These are phyloP conservation scores for Phytophthora kernoviae DNA, from an alignment of 352 stramenopile genomes.

Conservation along the genomic window DNA sequence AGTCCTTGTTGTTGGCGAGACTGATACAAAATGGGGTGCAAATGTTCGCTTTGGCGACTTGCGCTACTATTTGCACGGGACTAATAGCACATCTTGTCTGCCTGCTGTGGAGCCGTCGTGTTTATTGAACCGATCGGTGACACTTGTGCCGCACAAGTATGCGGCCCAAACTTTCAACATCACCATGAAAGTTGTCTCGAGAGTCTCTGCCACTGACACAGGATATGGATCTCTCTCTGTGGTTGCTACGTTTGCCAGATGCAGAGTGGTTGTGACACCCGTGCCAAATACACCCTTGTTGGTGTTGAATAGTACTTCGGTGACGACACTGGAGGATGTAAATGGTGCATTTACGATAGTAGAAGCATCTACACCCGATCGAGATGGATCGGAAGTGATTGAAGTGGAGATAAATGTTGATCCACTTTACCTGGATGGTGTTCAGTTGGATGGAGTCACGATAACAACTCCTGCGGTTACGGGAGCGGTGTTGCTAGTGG, in stretches of 20 bases:
- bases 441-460: conserved; percentile 37
- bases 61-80: conserved; percentile 19
- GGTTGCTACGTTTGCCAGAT: conserved; percentile 28
- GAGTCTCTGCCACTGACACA: conserved; percentile 15
- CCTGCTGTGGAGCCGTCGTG: conserved; percentile 14
- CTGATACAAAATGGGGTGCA: conserved; percentile 11
- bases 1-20: conserved; percentile 12
- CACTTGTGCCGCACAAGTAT: conserved; percentile 40
- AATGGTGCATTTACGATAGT: conserved; percentile 38
- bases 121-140: conserved; percentile 30
- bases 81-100: conserved; percentile 12
- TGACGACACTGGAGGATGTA: conserved; percentile 42
- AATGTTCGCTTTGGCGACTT: conserved; percentile 16
- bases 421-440: conserved; percentile 30
- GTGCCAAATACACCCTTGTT: conserved; percentile 44
- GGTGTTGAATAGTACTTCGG: conserved; percentile 27
- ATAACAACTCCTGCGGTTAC: conserved; percentile 7
- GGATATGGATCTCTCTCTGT: conserved; percentile 30
- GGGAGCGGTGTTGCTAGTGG: conserved; percentile 29
- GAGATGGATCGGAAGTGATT: conserved; percentile 55
- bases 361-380: conserved; percentile 44
- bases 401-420: conserved; percentile 43
- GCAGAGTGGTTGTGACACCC: conserved; percentile 39
- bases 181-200: conserved; percentile 32
- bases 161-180: conserved; percentile 47